A percentile compares a stretch with the other conserved stretches of the same genome.
phyloP scores from a whole-genome alignment of 176 grass and related monocot species.

The Aegilops speltoides region DNA sequence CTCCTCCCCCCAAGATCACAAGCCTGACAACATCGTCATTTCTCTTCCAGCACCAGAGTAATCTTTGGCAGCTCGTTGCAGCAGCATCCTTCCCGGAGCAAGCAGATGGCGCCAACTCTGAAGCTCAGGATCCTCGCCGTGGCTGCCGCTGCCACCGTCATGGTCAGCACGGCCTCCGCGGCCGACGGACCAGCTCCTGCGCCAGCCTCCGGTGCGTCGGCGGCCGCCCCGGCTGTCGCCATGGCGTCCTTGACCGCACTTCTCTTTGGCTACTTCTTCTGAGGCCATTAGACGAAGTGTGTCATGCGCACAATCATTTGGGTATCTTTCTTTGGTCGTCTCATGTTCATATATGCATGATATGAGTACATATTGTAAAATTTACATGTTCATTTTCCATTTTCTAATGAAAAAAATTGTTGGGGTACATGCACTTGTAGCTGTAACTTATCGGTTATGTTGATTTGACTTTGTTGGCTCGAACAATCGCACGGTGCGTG shows the following conservation, averaged over 20 bases:
- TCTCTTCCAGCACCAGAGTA: not conserved
- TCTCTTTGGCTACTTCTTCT: slow-evolving; percentile 32
- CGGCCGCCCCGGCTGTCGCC: not conserved
- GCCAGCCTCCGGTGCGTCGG: not conserved
- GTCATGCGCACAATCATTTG: not conserved
- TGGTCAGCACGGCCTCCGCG: slow-evolving; percentile 15
- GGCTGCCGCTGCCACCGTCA: not conserved
- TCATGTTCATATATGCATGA: not conserved
- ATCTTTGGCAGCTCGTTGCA: not conserved
- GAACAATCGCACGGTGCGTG: not conserved
- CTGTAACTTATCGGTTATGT: not conserved
- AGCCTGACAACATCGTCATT: not conserved
- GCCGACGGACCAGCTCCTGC: slow-evolving; percentile 16
- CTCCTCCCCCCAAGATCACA: not conserved
- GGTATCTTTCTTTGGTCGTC: not conserved
- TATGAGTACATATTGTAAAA: not conserved
- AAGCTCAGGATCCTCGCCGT: slow-evolving; percentile 38
- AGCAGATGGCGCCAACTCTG: slow-evolving; percentile 31
- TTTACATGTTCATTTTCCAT: not conserved
- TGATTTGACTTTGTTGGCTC: not conserved
- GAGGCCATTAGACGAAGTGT: not conserved
- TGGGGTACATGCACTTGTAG: not conserved
- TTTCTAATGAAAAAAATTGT: not conserved
- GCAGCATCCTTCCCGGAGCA: not conserved
- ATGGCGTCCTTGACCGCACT: not conserved